Base-by-base conservation (phyloP, 2,329 filamentous ascomycete genomes). In the Graphilbum fragrans region DNA sequence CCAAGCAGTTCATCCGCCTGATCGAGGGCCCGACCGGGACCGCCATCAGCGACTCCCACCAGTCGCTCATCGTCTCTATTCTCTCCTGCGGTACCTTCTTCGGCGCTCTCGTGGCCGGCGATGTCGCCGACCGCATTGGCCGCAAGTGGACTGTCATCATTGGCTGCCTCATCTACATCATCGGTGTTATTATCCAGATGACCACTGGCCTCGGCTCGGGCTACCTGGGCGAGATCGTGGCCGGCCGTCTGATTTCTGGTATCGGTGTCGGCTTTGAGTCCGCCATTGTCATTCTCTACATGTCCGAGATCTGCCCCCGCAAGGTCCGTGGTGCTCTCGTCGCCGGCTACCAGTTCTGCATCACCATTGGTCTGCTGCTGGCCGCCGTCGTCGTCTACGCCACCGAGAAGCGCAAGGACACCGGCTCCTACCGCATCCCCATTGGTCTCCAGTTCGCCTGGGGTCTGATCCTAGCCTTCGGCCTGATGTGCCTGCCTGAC, bases 201-300 rank as follows among this genome's bases (percentile, higher is more conserved):
- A 54, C 67, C 41, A 69, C 67, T 22, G 63, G 60, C 42, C 50
- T 55, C 18, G 55, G 55, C 41, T 65, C 70, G 32, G 58, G 66
- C 41, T 65, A 69, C 31, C 64, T 82, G 12, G 74, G 68, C 43
- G 66, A 77, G 47, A 76, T 87, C 45, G 79, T 85, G 19, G 72
- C 74, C 44, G 84, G 84, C 58, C 82, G 83, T 70, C 63, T 87
- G 44, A 63, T 90, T 52, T 79, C 82, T 37, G 84, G 84, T 58
- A 58, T 86, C 43, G 84, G 84, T 69, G 82, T 87, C 53, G 84
- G 83, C 55, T 86, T 86, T 57, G 81, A 84, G 51, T 86, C 81
- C 9, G 81, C 83, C 53, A 78, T 86, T 53, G 78, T 87, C 60
- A 85, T 87, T 55, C 69, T 87, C 46, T 88, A 92, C 74, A 90